Percentiles rank a stretch among this genome's conserved stretches.
These are phyloP conservation scores for Halophytophthora polymorphica DNA, from an alignment of 352 stramenopile species.

Conservation along the genomic window DNA sequence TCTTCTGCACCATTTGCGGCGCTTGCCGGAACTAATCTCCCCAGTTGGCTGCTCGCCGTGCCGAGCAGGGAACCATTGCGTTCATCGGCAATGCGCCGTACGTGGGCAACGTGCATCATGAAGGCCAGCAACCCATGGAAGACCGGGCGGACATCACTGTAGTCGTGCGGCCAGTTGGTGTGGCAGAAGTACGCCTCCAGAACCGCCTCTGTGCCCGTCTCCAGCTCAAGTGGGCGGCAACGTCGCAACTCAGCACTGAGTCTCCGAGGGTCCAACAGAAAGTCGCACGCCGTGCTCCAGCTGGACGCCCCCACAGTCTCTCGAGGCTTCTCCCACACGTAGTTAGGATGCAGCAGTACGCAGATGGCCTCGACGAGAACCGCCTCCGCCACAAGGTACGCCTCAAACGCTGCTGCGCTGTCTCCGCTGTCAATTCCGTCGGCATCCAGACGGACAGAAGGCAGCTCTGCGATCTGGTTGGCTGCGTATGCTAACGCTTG, in stretches of 20 bases:
- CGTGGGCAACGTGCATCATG: constrained; percentile 39
- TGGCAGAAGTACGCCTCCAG: constrained; percentile 39
- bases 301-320: constrained; percentile 59
- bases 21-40: neutral
- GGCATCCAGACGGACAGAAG: constrained; percentile 9
- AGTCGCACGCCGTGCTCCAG: constrained; percentile 41
- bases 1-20: neutral
- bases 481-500: constrained; percentile 12
- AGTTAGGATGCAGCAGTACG: constrained; percentile 41
- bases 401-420: constrained; percentile 39
- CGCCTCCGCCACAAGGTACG: constrained; percentile 57
- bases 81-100: constrained; percentile 22
- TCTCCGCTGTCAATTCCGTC: constrained; percentile 6
- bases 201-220: constrained; percentile 8
- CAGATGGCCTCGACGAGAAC: constrained; percentile 46
- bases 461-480: constrained; percentile 14
- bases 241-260: constrained; percentile 24
- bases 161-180: constrained; percentile 26
- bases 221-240: constrained; percentile 4
- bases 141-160: constrained; percentile 19
- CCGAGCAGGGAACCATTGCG: constrained; percentile 22
- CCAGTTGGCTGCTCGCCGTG: neutral
- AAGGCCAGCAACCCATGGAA: constrained; percentile 34
- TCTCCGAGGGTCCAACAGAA: constrained; percentile 27
- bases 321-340: constrained; percentile 34